phyloP scores from a whole-genome alignment of 768 basidiomycete species.

The Leccinum broughii region DNA sequence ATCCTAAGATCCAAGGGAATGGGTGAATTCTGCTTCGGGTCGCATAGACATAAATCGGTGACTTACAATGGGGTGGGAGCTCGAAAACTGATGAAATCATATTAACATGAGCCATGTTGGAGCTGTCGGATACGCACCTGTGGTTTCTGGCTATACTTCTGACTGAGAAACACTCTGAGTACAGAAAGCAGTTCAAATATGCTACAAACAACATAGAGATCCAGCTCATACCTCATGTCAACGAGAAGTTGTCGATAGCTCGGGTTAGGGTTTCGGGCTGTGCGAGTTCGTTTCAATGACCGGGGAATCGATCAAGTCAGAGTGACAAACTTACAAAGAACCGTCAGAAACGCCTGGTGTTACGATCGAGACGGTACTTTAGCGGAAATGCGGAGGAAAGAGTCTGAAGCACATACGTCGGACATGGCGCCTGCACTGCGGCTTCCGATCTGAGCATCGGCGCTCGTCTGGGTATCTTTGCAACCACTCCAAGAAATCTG shows the following conservation, averaged over 20 bases:
- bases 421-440: constrained; percentile 79
- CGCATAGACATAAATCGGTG: not conserved
- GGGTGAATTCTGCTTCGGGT: not conserved
- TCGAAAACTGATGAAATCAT: constrained; percentile 36
- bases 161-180: constrained; percentile 40
- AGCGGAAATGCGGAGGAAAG: not conserved
- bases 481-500: constrained; percentile 88
- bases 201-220: not conserved
- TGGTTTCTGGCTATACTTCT: constrained; percentile 58
- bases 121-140: constrained; percentile 34
- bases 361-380: not conserved
- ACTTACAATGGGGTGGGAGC: constrained; percentile 45
- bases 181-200: not conserved
- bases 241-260: constrained; percentile 52
- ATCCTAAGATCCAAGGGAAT: constrained; percentile 19
- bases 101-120: constrained; percentile 7
- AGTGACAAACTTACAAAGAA: constrained; percentile 42
- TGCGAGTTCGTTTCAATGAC: not conserved
- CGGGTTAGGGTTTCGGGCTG: constrained; percentile 48
- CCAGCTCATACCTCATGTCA: constrained; percentile 41
- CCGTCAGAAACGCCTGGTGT: constrained; percentile 55
- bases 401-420: constrained; percentile 46
- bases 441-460: constrained; percentile 68
- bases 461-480: constrained; percentile 81
- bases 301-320: not conserved